Evolutionary conservation across 75 land plant species (phyloP).

Genomic region (Sequoiadendron giganteum): DNA sequence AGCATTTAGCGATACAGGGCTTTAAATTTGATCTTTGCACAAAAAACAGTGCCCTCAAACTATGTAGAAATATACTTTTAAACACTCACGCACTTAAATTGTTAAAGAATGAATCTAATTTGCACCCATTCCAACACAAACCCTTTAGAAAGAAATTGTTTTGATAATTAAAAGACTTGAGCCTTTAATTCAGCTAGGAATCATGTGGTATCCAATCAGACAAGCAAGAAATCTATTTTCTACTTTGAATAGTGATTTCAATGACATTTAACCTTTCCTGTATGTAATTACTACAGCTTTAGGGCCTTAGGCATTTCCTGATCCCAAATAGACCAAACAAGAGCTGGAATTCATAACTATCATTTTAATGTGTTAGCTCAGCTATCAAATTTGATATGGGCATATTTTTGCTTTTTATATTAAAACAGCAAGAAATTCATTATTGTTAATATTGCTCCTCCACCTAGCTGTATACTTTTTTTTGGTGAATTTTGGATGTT

Average conservation of each 20-base stretch:
- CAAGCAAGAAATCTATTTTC: not conserved
- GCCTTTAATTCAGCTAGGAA: not conserved
- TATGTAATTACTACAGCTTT: not conserved
- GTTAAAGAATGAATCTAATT: not conserved
- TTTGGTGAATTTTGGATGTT: no score
- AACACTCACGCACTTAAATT: not conserved
- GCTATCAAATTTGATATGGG: not conserved
- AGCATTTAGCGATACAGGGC: not conserved
- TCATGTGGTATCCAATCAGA: not conserved
- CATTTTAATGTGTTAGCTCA: not conserved
- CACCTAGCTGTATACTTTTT: no score
- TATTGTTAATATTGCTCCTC: not conserved
- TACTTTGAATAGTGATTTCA: not conserved
- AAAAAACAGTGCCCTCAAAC: not conserved
- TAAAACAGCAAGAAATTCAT: not conserved
- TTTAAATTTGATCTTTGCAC: not conserved
- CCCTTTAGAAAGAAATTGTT: not conserved
- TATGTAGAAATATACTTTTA: not conserved
- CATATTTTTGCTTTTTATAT: not conserved
- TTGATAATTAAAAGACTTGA: not conserved
- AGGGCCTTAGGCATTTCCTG: not conserved
- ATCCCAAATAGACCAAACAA: not conserved
- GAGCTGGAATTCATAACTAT: not conserved
- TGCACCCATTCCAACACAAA: not conserved
- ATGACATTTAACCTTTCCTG: not conserved